phyloP scores from a whole-genome alignment of 2,329 filamentous ascomycete species.

The Colletotrichum tanaceti region DNA sequence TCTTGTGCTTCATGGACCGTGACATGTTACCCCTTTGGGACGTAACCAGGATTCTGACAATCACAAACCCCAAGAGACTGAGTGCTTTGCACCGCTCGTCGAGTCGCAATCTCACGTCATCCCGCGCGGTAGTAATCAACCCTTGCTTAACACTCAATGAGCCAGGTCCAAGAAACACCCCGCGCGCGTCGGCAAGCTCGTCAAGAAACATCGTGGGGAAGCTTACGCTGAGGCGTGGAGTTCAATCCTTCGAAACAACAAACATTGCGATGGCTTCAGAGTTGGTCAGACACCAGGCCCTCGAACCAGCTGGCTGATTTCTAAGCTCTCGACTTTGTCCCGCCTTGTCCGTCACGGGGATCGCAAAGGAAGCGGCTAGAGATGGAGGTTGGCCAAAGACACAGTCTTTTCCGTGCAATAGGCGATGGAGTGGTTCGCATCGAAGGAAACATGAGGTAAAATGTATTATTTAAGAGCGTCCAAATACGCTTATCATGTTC shows the following conservation, averaged over 20 bases:
- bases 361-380: not conserved
- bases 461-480: not conserved
- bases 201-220: not conserved
- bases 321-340: not conserved
- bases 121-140: not conserved
- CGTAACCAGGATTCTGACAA: not conserved
- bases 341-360: too few relatives aligned
- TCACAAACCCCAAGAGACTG: not conserved
- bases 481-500: not conserved
- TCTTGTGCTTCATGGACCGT: not conserved
- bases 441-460: not conserved
- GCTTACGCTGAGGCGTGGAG: too few relatives aligned
- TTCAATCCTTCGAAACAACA: not conserved
- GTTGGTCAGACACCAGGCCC: too few relatives aligned
- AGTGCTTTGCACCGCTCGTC: not conserved
- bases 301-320: not conserved
- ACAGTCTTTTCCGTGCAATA: too few relatives aligned
- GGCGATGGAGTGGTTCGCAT: too few relatives aligned
- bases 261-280: not conserved
- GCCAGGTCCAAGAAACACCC: not conserved
- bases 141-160: not conserved
- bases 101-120: not conserved
- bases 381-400: not conserved
- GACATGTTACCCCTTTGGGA: slow-evolving; percentile 1
- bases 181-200: not conserved